Evolutionary conservation across 1,139 yeast species (phyloP).

Genomic region (Barnettozyma hawaiiensis): DNA sequence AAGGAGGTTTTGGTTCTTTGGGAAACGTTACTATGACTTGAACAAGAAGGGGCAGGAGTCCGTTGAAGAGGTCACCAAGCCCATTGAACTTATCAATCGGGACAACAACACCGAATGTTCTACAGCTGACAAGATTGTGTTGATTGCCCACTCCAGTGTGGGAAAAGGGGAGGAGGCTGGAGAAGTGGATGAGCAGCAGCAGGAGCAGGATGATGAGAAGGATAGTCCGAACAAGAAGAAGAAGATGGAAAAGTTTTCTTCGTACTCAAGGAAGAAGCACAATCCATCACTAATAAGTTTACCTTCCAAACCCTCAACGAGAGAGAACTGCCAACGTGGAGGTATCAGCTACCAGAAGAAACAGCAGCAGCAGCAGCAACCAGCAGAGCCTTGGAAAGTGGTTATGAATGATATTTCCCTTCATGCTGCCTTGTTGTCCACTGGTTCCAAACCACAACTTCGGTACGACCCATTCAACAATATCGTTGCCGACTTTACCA

Average conservation of each 20-base stretch:
- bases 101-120: slow-evolving; percentile 1
- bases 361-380: slow-evolving; percentile 3
- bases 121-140: slow-evolving; percentile 15
- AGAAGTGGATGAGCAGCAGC: too few relatives aligned
- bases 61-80: slow-evolving; percentile 12
- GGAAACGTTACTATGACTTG: slow-evolving; percentile 12
- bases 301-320: slow-evolving; percentile 8
- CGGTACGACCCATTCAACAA: slow-evolving; percentile 26
- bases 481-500: slow-evolving; percentile 32
- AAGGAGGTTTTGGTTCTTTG: slow-evolving; percentile 12
- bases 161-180: neutral
- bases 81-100: slow-evolving; percentile 5
- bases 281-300: slow-evolving; percentile 12
- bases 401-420: slow-evolving; percentile 44
- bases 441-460: slow-evolving; percentile 32
- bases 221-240: slow-evolving; percentile 5
- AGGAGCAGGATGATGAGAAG: too few relatives aligned
- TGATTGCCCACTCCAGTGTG: slow-evolving; percentile 18
- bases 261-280: slow-evolving; percentile 16
- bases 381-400: slow-evolving; percentile 33
- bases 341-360: slow-evolving; percentile 7
- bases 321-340: slow-evolving; percentile 8
- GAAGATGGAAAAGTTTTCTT: slow-evolving; percentile 9
- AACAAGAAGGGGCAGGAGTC: neutral
- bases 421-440: slow-evolving; percentile 47